These are phyloP conservation scores for Helminthosporium solani DNA, from an alignment of 2,329 filamentous ascomycete genomes.

Conservation along the genomic window DNA sequence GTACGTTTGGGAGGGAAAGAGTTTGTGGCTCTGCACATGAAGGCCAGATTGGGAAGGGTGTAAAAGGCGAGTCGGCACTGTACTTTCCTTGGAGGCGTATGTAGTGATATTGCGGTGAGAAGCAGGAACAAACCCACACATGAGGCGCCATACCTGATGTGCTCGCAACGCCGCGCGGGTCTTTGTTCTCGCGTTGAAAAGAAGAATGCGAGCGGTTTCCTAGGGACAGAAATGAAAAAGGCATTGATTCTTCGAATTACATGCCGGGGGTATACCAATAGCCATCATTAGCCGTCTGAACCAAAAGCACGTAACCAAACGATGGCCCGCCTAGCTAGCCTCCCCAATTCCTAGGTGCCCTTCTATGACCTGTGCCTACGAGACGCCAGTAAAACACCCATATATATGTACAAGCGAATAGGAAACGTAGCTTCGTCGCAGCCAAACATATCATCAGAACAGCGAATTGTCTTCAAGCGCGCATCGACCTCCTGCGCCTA, in stretches of 20 bases:
- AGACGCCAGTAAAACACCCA: slow-evolving; percentile 1
- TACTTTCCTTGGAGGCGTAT: too few relatives aligned
- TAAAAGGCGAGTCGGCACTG: too few relatives aligned
- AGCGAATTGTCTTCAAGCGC: neutral
- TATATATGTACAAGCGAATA: slow-evolving; percentile 11
- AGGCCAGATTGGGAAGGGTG: too few relatives aligned
- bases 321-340: too few relatives aligned
- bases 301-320: neutral
- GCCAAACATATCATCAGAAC: neutral
- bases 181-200: too few relatives aligned
- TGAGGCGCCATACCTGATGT: too few relatives aligned
- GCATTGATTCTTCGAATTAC: neutral
- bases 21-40: too few relatives aligned
- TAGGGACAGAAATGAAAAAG: too few relatives aligned
- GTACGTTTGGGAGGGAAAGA: neutral
- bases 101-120: too few relatives aligned
- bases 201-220: too few relatives aligned
- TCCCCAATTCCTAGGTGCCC: neutral
- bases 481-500: slow-evolving; percentile 1
- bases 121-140: too few relatives aligned
- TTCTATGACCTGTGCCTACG: neutral
- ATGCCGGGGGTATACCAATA: slow-evolving; percentile 4
- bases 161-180: too few relatives aligned
- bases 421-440: slow-evolving; percentile 2
- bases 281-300: neutral